A percentile compares a stretch with the other conserved stretches of the same genome.
Evolutionary conservation across 495 filamentous ascomycete genomes (phyloP).

Genomic region (Neurospora sp.): DNA sequence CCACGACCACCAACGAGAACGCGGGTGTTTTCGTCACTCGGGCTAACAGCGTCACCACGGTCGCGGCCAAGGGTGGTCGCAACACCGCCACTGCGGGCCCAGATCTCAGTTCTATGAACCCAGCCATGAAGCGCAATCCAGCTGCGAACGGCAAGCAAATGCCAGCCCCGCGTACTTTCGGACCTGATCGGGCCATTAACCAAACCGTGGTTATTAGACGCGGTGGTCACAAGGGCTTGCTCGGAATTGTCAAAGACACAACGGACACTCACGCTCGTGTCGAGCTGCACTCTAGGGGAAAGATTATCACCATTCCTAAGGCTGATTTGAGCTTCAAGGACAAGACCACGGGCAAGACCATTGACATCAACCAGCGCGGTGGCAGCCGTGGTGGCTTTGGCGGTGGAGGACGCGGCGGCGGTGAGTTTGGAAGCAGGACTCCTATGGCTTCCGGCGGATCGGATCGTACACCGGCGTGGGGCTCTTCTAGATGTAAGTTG

Average conservation of each 20-base stretch:
- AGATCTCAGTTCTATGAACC: constrained; percentile 88
- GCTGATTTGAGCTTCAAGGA: constrained; percentile 73
- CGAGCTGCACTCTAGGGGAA: constrained; percentile 86
- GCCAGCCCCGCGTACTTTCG: constrained; percentile 68
- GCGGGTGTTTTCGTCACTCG: constrained; percentile 84
- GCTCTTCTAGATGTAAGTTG: constrained; percentile 46
- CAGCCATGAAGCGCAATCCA: constrained; percentile 60
- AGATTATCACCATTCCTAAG: constrained; percentile 72
- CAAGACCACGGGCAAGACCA: constrained; percentile 61
- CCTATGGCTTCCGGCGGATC: constrained; percentile 49
- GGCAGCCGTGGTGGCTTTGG: constrained; percentile 42
- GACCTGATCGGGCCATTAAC: constrained; percentile 76
- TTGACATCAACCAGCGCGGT: constrained; percentile 57
- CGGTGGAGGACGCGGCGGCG: constrained; percentile 38
- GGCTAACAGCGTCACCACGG: constrained; percentile 71
- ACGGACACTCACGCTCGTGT: constrained; percentile 76
- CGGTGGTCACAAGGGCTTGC: constrained; percentile 81
- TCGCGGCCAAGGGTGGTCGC: constrained; percentile 84
- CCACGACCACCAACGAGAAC: constrained; percentile 75
- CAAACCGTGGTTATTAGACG: constrained; percentile 80
- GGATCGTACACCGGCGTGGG: constrained; percentile 64
- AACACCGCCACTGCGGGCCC: constrained; percentile 50
- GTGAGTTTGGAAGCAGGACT: constrained; percentile 49
- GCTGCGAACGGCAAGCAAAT: constrained; percentile 42
- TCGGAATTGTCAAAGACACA: constrained; percentile 92